Conservation (phyloP, 495 filamentous ascomycete species). For the Chaetomidium leptoderma region DNA sequence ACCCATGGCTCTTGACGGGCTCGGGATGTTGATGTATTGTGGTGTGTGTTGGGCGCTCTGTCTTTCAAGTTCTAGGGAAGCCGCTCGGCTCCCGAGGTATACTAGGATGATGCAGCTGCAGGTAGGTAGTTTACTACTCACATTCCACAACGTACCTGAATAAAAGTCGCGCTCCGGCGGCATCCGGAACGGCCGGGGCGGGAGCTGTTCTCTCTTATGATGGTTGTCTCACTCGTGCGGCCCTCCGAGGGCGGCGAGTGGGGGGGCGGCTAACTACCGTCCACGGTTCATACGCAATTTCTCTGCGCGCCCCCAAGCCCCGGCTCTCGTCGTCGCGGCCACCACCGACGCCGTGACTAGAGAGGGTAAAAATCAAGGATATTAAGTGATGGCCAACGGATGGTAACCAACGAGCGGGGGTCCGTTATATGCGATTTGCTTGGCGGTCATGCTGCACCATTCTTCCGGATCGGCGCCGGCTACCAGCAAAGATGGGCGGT, state of each 20-base stretch:
- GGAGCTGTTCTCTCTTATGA: conserved; percentile 3
- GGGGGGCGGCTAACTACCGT: not conserved
- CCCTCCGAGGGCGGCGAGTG: too few species aligned
- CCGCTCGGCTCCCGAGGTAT: too few species aligned
- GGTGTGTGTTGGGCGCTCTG: not conserved
- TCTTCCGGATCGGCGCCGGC: conserved; percentile 7
- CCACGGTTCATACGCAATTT: not conserved
- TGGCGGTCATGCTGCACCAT: conserved; percentile 9
- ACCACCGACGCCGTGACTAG: not conserved
- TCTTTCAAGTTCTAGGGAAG: too few species aligned
- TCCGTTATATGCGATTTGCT: not conserved
- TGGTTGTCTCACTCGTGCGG: not conserved
- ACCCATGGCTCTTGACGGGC: conserved; percentile 6
- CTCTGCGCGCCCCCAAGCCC: not conserved
- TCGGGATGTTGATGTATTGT: not conserved
- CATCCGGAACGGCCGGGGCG: conserved; percentile 4
- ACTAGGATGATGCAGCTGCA: not conserved
- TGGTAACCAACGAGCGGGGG: not conserved
- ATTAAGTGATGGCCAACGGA: not conserved
- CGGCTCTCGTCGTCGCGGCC: not conserved
- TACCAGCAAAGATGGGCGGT: not conserved
- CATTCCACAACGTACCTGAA: conserved; percentile 1
- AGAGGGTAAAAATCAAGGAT: not conserved
- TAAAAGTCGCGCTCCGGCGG: conserved; percentile 13
- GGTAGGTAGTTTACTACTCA: not conserved